A percentile compares a stretch with the other conserved stretches of the same genome.
Conservation (phyloP, 2,329 filamentous ascomycete genomes). For the Exophiala sideris region DNA sequence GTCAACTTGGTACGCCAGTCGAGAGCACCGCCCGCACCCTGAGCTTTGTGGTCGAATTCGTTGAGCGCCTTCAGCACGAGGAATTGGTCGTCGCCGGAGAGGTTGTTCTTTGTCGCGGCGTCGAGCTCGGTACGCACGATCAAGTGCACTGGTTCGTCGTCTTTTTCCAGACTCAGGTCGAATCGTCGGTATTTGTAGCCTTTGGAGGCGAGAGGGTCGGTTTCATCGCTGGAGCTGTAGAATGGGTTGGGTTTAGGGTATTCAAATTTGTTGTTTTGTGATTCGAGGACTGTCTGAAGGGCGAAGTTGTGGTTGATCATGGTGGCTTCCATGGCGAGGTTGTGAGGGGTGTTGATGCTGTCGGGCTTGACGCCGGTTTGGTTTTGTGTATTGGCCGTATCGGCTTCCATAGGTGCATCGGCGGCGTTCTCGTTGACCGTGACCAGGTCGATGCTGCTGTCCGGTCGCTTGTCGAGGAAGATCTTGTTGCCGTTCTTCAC, state of each 20-base stretch:
- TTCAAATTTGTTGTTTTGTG: constrained; percentile 70
- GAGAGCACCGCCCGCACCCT: constrained; percentile 87
- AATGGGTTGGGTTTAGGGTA: constrained; percentile 93
- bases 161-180: constrained; percentile 84
- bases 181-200: constrained; percentile 98
- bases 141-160: constrained; percentile 89
- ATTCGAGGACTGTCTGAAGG: constrained; percentile 89
- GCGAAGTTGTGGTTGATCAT: constrained; percentile 99
- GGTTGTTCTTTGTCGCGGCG: constrained; percentile 91
- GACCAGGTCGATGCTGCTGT: constrained; percentile 91
- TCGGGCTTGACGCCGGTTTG: constrained; percentile 71
- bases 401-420: constrained; percentile 86
- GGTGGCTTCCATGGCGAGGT: constrained; percentile 92
- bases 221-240: constrained; percentile 91
- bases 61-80: constrained; percentile 94
- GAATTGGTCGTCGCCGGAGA: constrained; percentile 86
- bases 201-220: constrained; percentile 90
- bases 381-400: constrained; percentile 53
- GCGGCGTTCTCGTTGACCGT: constrained; percentile 98
- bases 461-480: constrained; percentile 97
- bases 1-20: constrained; percentile 97
- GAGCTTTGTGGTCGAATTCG: constrained; percentile 98
- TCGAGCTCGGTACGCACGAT: constrained; percentile 94
- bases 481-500: constrained; percentile 91
- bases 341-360: constrained; percentile 85